phyloP scores from a whole-genome alignment of 140 eudicot genomes.

The Senecio squalidus region DNA sequence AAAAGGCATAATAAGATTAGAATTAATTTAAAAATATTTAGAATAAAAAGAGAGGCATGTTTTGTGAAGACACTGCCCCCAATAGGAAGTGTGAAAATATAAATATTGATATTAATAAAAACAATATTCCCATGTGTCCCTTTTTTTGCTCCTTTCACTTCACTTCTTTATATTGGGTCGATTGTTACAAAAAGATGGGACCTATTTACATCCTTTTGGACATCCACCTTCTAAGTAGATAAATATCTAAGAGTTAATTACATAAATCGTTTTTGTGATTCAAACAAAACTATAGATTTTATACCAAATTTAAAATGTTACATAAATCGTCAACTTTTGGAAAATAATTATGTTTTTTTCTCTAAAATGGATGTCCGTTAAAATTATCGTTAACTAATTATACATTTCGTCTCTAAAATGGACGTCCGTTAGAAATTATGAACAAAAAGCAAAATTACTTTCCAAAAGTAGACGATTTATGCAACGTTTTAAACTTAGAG shows the following conservation, averaged over 20 bases:
- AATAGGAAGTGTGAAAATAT: constrained; percentile 4
- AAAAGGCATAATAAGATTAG: neutral
- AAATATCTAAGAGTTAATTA: neutral
- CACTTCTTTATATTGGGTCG: constrained; percentile 18
- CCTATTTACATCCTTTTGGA: constrained; percentile 13
- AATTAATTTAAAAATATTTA: neutral
- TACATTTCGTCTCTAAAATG: too few relatives aligned
- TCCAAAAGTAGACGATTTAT: too few relatives aligned
- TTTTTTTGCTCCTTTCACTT: constrained; percentile 17
- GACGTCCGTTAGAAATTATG: too few relatives aligned
- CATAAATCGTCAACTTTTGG: too few relatives aligned
- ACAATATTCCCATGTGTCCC: constrained; percentile 19
- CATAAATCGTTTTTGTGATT: too few relatives aligned
- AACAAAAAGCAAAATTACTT: too few relatives aligned
- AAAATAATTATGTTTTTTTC: too few relatives aligned
- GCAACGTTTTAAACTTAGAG: too few relatives aligned
- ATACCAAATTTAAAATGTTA: too few relatives aligned
- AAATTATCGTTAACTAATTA: too few relatives aligned
- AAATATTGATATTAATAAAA: constrained; percentile 17
- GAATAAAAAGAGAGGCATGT: constrained; percentile 12
- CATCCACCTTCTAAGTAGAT: constrained; percentile 11
- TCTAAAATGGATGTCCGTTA: too few relatives aligned
- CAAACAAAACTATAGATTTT: too few relatives aligned
- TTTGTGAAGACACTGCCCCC: constrained; percentile 20
- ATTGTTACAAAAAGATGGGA: constrained; percentile 5